These are phyloP conservation scores for Xerocomellus chrysenteron DNA, from an alignment of 768 basidiomycete genomes.

Conservation along the genomic window DNA sequence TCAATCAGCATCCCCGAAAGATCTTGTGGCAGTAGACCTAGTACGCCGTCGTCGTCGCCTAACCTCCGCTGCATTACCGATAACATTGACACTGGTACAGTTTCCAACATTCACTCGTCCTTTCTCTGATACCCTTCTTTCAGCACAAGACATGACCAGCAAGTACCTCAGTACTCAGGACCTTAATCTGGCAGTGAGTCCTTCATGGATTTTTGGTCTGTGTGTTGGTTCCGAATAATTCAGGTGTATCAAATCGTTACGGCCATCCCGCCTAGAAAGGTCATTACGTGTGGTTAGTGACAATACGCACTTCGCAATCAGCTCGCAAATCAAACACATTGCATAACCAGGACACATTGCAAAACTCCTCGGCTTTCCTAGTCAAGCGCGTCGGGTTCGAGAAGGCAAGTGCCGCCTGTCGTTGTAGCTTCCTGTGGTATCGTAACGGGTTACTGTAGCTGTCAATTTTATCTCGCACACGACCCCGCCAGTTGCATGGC, in stretches of 20 bases:
- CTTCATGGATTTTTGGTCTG: no score
- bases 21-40: no score
- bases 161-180: constrained; percentile 2
- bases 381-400: constrained; percentile 71
- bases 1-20: no score
- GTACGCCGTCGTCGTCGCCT: no score
- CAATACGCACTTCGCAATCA: background rate
- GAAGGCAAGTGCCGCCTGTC: constrained; percentile 49
- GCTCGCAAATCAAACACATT: background rate
- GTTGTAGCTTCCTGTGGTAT: background rate
- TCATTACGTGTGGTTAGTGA: constrained; percentile 61
- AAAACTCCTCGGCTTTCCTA: constrained; percentile 71
- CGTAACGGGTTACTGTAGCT: constrained; percentile 40
- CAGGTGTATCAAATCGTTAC: constrained; percentile 71
- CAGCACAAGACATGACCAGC: background rate
- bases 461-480: constrained; percentile 65
- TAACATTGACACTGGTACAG: background rate
- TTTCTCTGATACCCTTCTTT: background rate
- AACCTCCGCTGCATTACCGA: background rate
- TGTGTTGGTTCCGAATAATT: background rate
- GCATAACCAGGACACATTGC: constrained; percentile 55
- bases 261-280: constrained; percentile 57
- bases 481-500: constrained; percentile 71
- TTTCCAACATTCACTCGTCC: background rate
- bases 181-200: constrained; percentile 17